phyloP scores from a whole-genome alignment of 768 basidiomycete genomes.

The Chalciporus chontae region DNA sequence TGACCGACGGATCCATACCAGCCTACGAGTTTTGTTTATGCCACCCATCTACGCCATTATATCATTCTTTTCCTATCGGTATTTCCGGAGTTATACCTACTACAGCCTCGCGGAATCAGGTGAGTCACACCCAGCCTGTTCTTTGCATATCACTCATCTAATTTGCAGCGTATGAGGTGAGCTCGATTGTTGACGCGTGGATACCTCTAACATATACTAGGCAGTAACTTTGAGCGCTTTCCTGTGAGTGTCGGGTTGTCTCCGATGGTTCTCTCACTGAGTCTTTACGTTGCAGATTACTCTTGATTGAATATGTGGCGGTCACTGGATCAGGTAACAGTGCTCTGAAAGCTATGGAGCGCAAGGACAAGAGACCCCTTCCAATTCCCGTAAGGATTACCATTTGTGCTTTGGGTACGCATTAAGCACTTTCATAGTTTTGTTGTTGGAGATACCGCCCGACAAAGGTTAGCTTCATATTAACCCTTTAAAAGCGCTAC shows the following conservation, averaged over 20 bases:
- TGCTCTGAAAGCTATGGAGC: constrained; percentile 62
- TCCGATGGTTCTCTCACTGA: background rate
- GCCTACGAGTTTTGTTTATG: constrained; percentile 81
- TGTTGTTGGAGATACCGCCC: constrained; percentile 82
- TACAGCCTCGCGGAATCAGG: constrained; percentile 50
- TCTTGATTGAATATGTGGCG: constrained; percentile 84
- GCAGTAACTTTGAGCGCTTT: constrained; percentile 85
- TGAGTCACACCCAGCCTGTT: constrained; percentile 25
- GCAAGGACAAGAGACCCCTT: constrained; percentile 75
- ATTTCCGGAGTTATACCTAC: constrained; percentile 73
- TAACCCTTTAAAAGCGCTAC: background rate
- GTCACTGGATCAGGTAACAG: constrained; percentile 58
- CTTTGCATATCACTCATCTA: constrained; percentile 25
- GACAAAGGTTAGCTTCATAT: constrained; percentile 51
- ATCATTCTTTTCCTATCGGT: constrained; percentile 85
- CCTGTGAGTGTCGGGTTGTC: constrained; percentile 47
- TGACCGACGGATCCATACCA: constrained; percentile 23
- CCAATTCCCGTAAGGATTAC: constrained; percentile 57
- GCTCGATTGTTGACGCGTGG: constrained; percentile 9
- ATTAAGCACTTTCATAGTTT: constrained; percentile 42
- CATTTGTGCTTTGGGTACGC: background rate
- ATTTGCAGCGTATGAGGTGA: constrained; percentile 63
- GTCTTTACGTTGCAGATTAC: constrained; percentile 43
- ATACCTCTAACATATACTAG: constrained; percentile 35
- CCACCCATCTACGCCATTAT: constrained; percentile 78